Conservation (phyloP, 2,329 filamentous ascomycete species). For the Botrytis porri region DNA sequence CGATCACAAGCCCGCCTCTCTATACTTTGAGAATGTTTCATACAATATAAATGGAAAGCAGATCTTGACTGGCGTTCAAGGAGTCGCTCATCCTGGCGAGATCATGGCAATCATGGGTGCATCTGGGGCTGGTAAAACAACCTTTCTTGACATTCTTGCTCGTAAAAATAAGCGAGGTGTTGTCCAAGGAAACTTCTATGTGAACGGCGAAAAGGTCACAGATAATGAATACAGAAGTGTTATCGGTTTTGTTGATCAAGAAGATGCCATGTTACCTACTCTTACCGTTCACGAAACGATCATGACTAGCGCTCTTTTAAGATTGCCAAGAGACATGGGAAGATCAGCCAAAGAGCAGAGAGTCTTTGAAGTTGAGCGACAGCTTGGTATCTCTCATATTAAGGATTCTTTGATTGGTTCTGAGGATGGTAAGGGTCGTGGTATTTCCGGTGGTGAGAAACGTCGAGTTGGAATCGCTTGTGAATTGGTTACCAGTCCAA, state of each 20-base stretch:
- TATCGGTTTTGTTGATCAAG: slow-evolving; percentile 95
- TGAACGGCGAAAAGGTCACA: slow-evolving; percentile 87
- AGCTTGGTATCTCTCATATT: slow-evolving; percentile 92
- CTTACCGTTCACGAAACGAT: slow-evolving; percentile 98
- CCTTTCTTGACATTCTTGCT: slow-evolving; percentile 91
- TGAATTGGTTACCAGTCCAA: slow-evolving; percentile 94
- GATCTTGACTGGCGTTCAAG: slow-evolving; percentile 76
- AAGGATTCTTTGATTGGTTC: slow-evolving; percentile 94
- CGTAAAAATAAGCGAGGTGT: slow-evolving; percentile 92
- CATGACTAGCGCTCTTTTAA: slow-evolving; percentile 84
- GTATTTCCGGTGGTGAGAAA: slow-evolving; percentile 96
- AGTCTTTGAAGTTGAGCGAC: slow-evolving; percentile 89
- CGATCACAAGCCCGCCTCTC: slow-evolving; percentile 84
- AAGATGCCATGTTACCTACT: slow-evolving; percentile 94
- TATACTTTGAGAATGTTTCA: slow-evolving; percentile 84
- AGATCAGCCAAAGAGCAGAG: slow-evolving; percentile 82
- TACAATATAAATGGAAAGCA: slow-evolving; percentile 86
- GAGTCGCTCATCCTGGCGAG: slow-evolving; percentile 90
- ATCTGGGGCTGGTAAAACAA: slow-evolving; percentile 95
- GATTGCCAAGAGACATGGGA: slow-evolving; percentile 91
- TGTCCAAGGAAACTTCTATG: slow-evolving; percentile 76
- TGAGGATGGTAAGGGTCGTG: slow-evolving; percentile 88
- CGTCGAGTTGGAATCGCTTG: slow-evolving; percentile 94
- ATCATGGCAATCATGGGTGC: slow-evolving; percentile 97
- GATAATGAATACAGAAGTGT: slow-evolving; percentile 87